Percentiles rank a stretch among this genome's conserved stretches.
phyloP scores from a whole-genome alignment of 495 filamentous ascomycete genomes.

The Daldinia loculata region DNA sequence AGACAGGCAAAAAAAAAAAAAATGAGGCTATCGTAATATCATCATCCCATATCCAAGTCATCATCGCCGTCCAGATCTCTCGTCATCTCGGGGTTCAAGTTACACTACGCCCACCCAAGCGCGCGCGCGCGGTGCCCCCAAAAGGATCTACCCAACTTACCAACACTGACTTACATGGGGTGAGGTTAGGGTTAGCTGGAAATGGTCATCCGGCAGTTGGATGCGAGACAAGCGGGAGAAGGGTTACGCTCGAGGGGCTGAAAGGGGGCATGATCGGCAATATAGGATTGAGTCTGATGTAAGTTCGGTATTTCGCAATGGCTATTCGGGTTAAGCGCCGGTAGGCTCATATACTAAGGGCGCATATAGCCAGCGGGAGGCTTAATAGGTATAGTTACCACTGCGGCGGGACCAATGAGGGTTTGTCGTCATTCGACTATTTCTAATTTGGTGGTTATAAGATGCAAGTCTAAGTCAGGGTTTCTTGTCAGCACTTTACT shows the following conservation, averaged over 20 bases:
- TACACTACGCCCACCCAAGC: conserved; percentile 23
- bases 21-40: conserved; percentile 19
- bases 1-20: neutral
- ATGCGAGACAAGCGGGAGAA: conserved; percentile 34
- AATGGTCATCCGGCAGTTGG: conserved; percentile 34
- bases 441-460: conserved; percentile 4
- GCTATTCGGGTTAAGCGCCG: conserved; percentile 33
- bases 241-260: conserved; percentile 24
- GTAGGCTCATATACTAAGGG: conserved; percentile 14
- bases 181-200: neutral
- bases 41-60: conserved; percentile 1
- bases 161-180: neutral
- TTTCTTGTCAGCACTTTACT: conserved; percentile 35
- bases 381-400: conserved; percentile 30
- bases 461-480: conserved; percentile 23
- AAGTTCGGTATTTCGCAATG: conserved; percentile 34
- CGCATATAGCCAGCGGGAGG: conserved; percentile 26
- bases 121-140: neutral
- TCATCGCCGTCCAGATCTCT: conserved; percentile 36
- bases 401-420: conserved; percentile 38
- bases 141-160: neutral
- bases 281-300: conserved; percentile 24
- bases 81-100: conserved; percentile 41
- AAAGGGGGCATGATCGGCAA: conserved; percentile 32
- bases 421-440: neutral